Evolutionary conservation across 306 rosid genomes (phyloP).

Genomic region (Gleditsia sinensis): DNA sequence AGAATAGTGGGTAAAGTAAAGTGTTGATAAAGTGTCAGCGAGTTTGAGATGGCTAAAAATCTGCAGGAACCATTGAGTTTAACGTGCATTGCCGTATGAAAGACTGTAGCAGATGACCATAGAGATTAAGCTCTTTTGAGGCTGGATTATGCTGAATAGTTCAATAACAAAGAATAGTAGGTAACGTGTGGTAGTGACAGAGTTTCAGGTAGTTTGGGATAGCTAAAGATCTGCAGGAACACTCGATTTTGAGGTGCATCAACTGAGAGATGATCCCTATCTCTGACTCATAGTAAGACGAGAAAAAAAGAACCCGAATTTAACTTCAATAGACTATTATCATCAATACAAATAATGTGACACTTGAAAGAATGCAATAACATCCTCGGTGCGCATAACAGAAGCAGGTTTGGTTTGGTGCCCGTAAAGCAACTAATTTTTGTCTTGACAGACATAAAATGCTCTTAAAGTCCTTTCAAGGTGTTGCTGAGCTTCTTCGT

Average conservation of each 20-base stretch:
- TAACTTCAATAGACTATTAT: neutral
- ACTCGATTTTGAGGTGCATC: conserved; percentile 20
- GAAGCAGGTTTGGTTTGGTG: too few relatives aligned
- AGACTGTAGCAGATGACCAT: conserved; percentile 26
- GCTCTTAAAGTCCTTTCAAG: too few relatives aligned
- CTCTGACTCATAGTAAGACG: conserved; percentile 10
- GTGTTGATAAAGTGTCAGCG: neutral
- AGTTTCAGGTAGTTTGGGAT: neutral
- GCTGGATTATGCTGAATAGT: neutral
- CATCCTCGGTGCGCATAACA: too few relatives aligned
- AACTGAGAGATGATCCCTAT: neutral
- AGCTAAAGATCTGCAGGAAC: neutral
- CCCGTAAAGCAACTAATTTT: too few relatives aligned
- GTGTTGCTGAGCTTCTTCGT: too few relatives aligned
- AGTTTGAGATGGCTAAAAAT: neutral
- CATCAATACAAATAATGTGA: neutral
- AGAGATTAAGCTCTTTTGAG: neutral
- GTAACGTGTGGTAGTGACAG: neutral
- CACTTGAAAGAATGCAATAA: neutral
- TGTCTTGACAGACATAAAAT: too few relatives aligned
- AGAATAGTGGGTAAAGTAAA: neutral
- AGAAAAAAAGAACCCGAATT: neutral
- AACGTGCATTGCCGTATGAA: too few relatives aligned
- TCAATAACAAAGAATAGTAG: conserved; percentile 6
- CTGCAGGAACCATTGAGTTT: conserved; percentile 17